phyloP scores from a whole-genome alignment of 2,329 filamentous ascomycete species.

The Thermothelomyces thermophilus region DNA sequence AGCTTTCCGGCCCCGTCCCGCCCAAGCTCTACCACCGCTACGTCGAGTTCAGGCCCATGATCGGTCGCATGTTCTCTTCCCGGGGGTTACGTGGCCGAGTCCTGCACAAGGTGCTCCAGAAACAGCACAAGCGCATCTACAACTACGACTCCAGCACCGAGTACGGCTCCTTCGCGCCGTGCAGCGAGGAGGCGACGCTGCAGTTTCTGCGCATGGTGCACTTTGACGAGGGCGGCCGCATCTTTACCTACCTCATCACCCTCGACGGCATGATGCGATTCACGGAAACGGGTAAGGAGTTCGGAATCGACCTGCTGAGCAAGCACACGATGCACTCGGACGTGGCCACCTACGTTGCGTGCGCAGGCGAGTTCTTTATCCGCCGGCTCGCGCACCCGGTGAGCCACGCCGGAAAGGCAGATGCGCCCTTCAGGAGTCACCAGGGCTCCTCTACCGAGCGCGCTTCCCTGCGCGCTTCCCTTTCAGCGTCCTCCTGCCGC shows the following conservation, averaged over 20 bases:
- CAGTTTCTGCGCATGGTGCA: conserved; percentile 83
- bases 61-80: conserved; percentile 80
- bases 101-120: conserved; percentile 77
- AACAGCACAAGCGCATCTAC: conserved; percentile 84
- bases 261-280: conserved; percentile 83
- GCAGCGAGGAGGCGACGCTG: conserved; percentile 63
- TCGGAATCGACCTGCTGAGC: conserved; percentile 84
- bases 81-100: conserved; percentile 72
- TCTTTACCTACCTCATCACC: conserved; percentile 89
- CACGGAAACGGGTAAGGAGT: conserved; percentile 93
- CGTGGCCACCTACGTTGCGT: conserved; percentile 85
- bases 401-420: neutral
- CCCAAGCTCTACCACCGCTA: conserved; percentile 79
- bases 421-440: too few relatives aligned
- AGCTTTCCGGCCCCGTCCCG: conserved; percentile 77
- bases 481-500: neutral
- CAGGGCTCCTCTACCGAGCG: neutral
- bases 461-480: too few relatives aligned
- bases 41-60: conserved; percentile 86
- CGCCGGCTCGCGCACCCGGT: conserved; percentile 52
- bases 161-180: conserved; percentile 60
- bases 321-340: conserved; percentile 98
- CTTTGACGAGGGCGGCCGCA: conserved; percentile 75
- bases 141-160: conserved; percentile 75
- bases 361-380: conserved; percentile 88